These are phyloP conservation scores for Oryza meyeriana DNA, from an alignment of 176 grass and related monocot species.

Conservation along the genomic window DNA sequence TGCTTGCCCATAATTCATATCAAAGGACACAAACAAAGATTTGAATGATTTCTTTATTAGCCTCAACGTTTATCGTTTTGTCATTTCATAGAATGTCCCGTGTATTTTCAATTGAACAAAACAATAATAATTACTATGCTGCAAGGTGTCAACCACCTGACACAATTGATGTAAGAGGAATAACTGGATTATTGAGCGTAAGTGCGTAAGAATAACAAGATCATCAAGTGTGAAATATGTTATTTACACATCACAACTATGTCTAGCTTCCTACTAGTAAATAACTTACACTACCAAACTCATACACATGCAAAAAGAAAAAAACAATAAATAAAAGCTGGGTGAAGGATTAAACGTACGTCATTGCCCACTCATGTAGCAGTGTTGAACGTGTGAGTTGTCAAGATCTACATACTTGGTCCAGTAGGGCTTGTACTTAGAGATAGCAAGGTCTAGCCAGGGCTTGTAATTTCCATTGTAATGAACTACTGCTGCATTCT, in stretches of 20 bases:
- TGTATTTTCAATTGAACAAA: constrained; percentile 10
- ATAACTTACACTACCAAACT: neutral
- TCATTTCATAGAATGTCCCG: constrained; percentile 12
- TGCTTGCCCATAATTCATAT: neutral
- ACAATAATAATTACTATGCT: constrained; percentile 18
- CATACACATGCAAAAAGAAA: neutral
- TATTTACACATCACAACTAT: constrained; percentile 12
- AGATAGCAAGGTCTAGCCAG: constrained; percentile 94
- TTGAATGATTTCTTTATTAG: neutral
- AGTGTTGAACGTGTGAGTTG: constrained; percentile 54
- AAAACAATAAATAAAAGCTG: too few relatives aligned
- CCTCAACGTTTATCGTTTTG: neutral
- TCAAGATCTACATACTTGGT: constrained; percentile 78
- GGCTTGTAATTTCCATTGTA: constrained; percentile 99
- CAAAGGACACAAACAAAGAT: neutral
- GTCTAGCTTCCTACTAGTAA: constrained; percentile 2
- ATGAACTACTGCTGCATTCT: constrained; percentile 78
- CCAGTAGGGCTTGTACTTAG: constrained; percentile 90
- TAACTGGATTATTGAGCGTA: neutral
- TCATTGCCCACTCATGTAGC: constrained; percentile 58
- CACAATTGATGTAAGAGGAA: neutral
- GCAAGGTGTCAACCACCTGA: too few relatives aligned
- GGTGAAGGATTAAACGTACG: neutral
- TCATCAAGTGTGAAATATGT: constrained; percentile 16
- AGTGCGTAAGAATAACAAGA: constrained; percentile 24